phyloP scores from a whole-genome alignment of 1,284 basidiomycete species.

The Macrocybe sp. region DNA sequence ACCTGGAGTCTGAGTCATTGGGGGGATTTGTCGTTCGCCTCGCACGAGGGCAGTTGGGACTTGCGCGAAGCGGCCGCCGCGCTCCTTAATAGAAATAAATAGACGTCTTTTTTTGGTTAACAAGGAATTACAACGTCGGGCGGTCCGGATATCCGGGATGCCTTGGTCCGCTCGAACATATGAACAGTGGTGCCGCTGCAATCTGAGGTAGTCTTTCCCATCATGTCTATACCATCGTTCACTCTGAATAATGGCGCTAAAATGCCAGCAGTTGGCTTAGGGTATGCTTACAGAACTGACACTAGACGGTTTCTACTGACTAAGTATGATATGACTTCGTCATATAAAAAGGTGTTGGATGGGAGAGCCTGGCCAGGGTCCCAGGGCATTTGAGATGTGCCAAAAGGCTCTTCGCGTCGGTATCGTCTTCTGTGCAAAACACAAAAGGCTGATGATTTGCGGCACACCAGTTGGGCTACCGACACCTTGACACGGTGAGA shows the following conservation, averaged over 20 bases:
- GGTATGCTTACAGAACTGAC: constrained; percentile 18
- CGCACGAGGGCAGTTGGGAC: constrained; percentile 41
- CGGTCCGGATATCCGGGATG: neutral
- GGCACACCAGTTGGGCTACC: constrained; percentile 27
- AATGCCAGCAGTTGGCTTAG: constrained; percentile 35
- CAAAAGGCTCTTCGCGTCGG: constrained; percentile 29
- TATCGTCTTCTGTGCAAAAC: neutral
- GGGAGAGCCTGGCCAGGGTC: constrained; percentile 28
- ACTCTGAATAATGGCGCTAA: constrained; percentile 31
- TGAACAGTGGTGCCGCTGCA: too few relatives aligned
- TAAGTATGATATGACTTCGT: neutral
- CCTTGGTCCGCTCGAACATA: neutral
- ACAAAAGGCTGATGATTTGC: neutral
- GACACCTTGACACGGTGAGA: constrained; percentile 36
- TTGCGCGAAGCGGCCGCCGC: too few relatives aligned
- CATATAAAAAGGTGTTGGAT: constrained; percentile 34
- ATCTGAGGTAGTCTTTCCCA: too few relatives aligned
- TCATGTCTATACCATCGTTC: constrained; percentile 11
- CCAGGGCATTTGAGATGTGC: constrained; percentile 32
- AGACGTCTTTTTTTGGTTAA: too few relatives aligned
- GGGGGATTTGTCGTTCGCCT: constrained; percentile 44
- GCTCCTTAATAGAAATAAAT: too few relatives aligned
- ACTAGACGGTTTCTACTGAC: neutral
- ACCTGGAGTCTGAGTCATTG: constrained; percentile 47
- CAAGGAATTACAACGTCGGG: too few relatives aligned